Percentiles rank a stretch among this genome's conserved stretches.
phyloP scores from a whole-genome alignment of 1,284 basidiomycete genomes.

The Melampsora larici-populina region DNA sequence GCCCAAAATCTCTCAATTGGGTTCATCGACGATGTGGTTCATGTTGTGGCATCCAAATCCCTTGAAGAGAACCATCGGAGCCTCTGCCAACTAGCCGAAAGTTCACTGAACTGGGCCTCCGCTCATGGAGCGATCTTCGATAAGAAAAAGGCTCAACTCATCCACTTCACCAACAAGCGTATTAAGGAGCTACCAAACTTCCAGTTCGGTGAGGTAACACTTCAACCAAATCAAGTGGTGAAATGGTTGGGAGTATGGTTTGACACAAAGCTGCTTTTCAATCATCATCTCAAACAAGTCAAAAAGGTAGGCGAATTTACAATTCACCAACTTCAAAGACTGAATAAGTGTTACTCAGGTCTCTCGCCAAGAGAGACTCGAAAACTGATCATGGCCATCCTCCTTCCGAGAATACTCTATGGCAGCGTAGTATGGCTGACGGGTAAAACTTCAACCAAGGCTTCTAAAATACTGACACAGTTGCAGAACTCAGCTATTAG shows the following conservation, averaged over 20 bases:
- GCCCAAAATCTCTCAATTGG: background rate
- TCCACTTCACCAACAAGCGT: background rate
- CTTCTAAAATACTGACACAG: background rate
- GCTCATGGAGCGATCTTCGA: slow-evolving; percentile 22
- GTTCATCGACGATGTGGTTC: slow-evolving; percentile 22
- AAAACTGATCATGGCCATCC: no score
- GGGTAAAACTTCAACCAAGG: background rate
- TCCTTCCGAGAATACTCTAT: no score
- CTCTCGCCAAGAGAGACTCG: no score
- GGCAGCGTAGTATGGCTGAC: background rate
- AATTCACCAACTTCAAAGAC: background rate
- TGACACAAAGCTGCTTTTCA: background rate
- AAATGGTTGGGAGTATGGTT: slow-evolving; percentile 6
- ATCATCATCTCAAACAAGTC: background rate
- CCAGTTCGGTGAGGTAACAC: background rate
- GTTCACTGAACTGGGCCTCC: background rate
- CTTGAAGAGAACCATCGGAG: background rate
- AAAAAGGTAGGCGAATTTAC: background rate
- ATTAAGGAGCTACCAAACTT: background rate
- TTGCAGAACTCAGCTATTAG: background rate
- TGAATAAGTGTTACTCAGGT: background rate
- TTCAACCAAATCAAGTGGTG: background rate
- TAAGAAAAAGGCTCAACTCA: background rate
- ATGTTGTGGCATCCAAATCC: background rate
- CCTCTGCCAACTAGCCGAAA: no score